Base-by-base conservation (phyloP, 2,329 filamentous ascomycete species). In the Dissoconium aciculare region DNA sequence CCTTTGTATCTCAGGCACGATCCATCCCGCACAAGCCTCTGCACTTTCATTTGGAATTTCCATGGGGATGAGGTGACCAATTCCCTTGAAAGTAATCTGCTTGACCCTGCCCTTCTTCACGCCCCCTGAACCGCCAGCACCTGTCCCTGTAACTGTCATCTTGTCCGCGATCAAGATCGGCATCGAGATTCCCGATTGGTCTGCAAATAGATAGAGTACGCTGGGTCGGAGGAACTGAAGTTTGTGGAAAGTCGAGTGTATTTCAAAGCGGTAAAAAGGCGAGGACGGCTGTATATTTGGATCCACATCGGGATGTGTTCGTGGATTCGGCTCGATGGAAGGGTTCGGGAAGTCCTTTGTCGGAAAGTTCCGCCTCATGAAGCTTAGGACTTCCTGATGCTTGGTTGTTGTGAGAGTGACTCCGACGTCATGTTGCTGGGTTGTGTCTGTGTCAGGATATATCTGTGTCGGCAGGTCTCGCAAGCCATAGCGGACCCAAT, bases 321-420 rank as follows among this genome's bases (percentile, higher is more conserved):
- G 33, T 8, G 52, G 47, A 30, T 60, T 56, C 3, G 58, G 42
- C 11, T 44, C 37, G 0, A 37, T 49, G 23, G 53, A 53, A 4
- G 47, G 51, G 21, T 41, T 26, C 4, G 41, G 42, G 32, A 42
- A 39, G 10, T 35, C 34, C 3, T 35, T 6, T 2, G 41, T 39
- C 3, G 39, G 38, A 16, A 66, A 71, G 35, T 69, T 68, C 0
- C 74, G 69, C 0, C 78, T 68, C 40, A 80, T 57, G 51, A 78
- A 89, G 1, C 75, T 83, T 47, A 82, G 76, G 33, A 89, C 78
- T 59, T 92, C 83, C 50, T 93, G 82, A 53, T 92, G 79, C 46
- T 85, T 83, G 1, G 82, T 77, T 1, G 87, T 95, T 2, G 71
- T 69, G 2, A 89, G 64, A 0, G 82, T 87, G 1, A 84, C 76